These are phyloP conservation scores for Botrytis pseudocinerea DNA, from an alignment of 2,329 filamentous ascomycete species.

Conservation along the genomic window DNA sequence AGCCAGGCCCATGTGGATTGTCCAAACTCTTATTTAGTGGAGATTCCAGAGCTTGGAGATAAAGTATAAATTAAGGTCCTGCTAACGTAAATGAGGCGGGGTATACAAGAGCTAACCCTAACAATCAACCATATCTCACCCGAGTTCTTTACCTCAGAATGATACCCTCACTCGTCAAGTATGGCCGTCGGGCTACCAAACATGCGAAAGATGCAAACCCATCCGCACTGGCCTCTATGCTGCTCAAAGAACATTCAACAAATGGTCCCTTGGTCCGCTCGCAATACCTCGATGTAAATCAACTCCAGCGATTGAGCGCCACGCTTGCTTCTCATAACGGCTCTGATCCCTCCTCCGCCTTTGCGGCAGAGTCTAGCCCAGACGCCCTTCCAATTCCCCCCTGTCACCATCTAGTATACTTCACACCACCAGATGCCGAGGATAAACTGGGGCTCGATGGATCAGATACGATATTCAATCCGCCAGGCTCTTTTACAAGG, in stretches of 20 bases:
- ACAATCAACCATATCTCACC: not conserved
- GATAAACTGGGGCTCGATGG: slow-evolving; percentile 58
- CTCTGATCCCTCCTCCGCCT: slow-evolving; percentile 41
- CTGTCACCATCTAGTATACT: slow-evolving; percentile 64
- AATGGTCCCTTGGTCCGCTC: slow-evolving; percentile 46
- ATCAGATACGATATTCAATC: slow-evolving; percentile 61
- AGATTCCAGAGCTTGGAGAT: not conserved
- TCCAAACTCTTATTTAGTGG: slow-evolving; percentile 16
- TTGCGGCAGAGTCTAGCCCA: not conserved
- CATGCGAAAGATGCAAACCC: slow-evolving; percentile 26
- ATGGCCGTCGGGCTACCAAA: slow-evolving; percentile 33
- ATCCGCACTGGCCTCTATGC: slow-evolving; percentile 43
- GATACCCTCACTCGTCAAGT: not conserved
- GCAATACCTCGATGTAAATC: slow-evolving; percentile 61
- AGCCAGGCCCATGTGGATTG: not conserved
- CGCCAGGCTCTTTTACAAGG: slow-evolving; percentile 58
- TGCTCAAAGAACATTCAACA: slow-evolving; percentile 41
- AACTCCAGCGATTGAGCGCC: slow-evolving; percentile 58
- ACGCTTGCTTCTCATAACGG: slow-evolving; percentile 53
- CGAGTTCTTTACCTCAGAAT: not conserved
- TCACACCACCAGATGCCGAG: slow-evolving; percentile 59
- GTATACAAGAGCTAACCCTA: not conserved
- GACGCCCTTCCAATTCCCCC: slow-evolving; percentile 31
- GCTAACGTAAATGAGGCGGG: not conserved
- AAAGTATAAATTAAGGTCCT: not conserved